These are phyloP conservation scores for Apiospora rasikravindrae DNA, from an alignment of 2,329 filamentous ascomycete genomes.

Conservation along the genomic window DNA sequence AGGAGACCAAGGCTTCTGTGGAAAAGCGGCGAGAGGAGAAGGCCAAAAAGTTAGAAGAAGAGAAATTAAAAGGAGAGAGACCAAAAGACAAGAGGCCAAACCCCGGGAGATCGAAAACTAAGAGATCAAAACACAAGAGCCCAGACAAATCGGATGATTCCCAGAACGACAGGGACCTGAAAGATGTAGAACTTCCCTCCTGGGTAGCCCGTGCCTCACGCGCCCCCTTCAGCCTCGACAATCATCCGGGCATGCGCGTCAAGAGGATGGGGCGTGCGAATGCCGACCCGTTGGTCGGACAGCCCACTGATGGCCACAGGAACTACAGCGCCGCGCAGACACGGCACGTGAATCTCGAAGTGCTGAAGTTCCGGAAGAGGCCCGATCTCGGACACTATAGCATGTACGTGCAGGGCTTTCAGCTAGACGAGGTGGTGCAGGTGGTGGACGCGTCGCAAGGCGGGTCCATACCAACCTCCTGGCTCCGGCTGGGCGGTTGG, in stretches of 20 bases:
- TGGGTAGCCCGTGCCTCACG: constrained; percentile 31
- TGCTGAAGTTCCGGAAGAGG: constrained; percentile 32
- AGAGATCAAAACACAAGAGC: background rate
- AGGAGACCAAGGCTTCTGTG: background rate
- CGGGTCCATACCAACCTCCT: constrained; percentile 19
- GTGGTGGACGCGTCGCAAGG: constrained; percentile 28
- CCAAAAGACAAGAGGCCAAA: no score
- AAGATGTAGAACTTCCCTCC: background rate
- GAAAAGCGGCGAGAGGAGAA: no score
- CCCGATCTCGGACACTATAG: constrained; percentile 32
- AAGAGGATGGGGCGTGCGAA: constrained; percentile 34
- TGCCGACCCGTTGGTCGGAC: constrained; percentile 43
- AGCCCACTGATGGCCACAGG: constrained; percentile 30
- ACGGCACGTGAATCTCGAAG: background rate
- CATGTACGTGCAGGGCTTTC: constrained; percentile 40
- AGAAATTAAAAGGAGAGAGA: background rate
- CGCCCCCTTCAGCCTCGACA: constrained; percentile 34
- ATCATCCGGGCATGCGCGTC: constrained; percentile 27
- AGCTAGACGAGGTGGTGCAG: constrained; percentile 30
- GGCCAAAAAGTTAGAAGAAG: background rate
- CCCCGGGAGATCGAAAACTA: no score
- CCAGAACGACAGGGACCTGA: no score
- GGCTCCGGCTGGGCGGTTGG: background rate
- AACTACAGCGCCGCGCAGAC: constrained; percentile 39
- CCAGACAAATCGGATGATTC: background rate